phyloP scores from a whole-genome alignment of 495 filamentous ascomycete genomes.

The Collariella sp. region DNA sequence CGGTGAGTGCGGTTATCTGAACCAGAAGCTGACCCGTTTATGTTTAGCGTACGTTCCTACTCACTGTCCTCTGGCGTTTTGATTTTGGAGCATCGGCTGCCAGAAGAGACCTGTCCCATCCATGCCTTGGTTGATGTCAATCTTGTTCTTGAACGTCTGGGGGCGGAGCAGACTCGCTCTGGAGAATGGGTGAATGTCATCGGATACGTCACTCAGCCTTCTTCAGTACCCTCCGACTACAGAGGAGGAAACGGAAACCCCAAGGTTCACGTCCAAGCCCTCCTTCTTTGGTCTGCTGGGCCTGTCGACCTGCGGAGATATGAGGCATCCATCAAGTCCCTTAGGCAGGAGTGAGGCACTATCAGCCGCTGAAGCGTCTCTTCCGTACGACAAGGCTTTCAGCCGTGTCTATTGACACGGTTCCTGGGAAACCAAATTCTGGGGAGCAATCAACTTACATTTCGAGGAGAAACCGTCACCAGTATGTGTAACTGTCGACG shows the following conservation, averaged over 20 bases:
- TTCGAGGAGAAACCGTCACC: background rate
- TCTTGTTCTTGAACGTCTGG: slow-evolving; percentile 56
- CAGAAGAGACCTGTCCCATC: slow-evolving; percentile 29
- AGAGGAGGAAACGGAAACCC: background rate
- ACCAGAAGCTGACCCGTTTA: slow-evolving; percentile 12
- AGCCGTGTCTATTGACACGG: background rate
- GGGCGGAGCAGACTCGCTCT: slow-evolving; percentile 53
- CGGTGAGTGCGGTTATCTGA: too few species aligned
- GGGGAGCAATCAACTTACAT: background rate
- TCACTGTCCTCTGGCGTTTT: slow-evolving; percentile 49
- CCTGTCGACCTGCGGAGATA: slow-evolving; percentile 56
- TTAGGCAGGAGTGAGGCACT: slow-evolving; percentile 2
- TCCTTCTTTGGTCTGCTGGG: slow-evolving; percentile 59
- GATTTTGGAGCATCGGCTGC: slow-evolving; percentile 58
- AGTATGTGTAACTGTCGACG: background rate
- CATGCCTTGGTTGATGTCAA: slow-evolving; percentile 59
- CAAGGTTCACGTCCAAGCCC: slow-evolving; percentile 48
- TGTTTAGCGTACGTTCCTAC: slow-evolving; percentile 62
- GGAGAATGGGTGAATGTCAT: slow-evolving; percentile 91
- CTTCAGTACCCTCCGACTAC: slow-evolving; percentile 11
- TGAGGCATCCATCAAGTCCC: slow-evolving; percentile 36
- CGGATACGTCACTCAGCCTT: slow-evolving; percentile 56
- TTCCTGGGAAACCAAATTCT: background rate
- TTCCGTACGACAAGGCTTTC: background rate
- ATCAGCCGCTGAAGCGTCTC: background rate